Evolutionary conservation across 2,329 filamentous ascomycete genomes (phyloP).

Genomic region (Penicillium sp.): DNA sequence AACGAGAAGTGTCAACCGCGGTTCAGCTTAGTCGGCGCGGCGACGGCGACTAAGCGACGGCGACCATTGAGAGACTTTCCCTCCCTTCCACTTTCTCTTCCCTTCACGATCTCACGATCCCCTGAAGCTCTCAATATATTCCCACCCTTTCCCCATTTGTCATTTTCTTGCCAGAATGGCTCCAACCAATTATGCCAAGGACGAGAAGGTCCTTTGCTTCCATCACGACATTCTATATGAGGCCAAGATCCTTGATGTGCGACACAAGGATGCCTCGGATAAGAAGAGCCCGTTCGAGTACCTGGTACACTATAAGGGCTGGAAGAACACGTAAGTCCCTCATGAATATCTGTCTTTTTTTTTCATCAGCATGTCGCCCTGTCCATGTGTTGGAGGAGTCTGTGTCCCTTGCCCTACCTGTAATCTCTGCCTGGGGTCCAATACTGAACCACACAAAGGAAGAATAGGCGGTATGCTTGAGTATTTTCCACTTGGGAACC

Average conservation of each 20-base stretch:
- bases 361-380: not conserved
- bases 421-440: not conserved
- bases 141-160: not conserved
- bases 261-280: conserved; percentile 60
- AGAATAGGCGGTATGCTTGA: not conserved
- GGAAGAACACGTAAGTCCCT: conserved; percentile 84
- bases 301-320: conserved; percentile 97
- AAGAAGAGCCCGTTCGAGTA: conserved; percentile 79
- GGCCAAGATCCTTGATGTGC: conserved; percentile 86
- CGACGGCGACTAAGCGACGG: not conserved
- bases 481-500: not conserved
- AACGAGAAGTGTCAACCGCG: not conserved
- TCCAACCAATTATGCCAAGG: conserved; percentile 57
- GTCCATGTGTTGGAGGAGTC: not conserved
- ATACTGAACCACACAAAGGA: not conserved
- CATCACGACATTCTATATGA: conserved; percentile 97
- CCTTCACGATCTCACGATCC: not conserved
- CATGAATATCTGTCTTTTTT: conserved; percentile 6
- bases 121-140: not conserved
- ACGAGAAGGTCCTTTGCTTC: conserved; percentile 95
- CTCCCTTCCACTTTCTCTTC: not conserved
- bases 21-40: not conserved
- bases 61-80: not conserved
- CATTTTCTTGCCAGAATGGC: conserved; percentile 21
- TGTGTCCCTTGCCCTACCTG: not conserved